Evolutionary conservation across 805 yeast species (phyloP), one percentile per base, ranked within the genome.

Genomic region (Hanseniaspora valbyensis): DNA sequence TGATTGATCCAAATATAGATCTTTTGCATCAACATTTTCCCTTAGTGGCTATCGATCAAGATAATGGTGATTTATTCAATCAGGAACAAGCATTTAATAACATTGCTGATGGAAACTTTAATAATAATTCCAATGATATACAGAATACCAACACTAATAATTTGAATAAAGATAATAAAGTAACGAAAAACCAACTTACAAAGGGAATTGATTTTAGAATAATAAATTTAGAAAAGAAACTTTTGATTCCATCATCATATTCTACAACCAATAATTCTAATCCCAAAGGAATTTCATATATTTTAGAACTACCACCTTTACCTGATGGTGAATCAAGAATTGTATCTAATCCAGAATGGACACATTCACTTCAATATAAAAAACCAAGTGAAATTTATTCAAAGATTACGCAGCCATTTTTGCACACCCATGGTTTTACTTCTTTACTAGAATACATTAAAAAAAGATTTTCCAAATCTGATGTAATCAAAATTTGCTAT

Each of bases 401-500:
- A 19, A 72, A 77, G 46, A 84, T 90, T 14, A 71, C 67, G 21
- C 72, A 69, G 48, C 96, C 97, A 0, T 92, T 83, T 61, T 76
- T 89, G 8, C 90, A 92, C 61, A 89, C 95, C 0, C 83, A 88
- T 1, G 96, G 96, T 2, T 90, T 83, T 63, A 96, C 88, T 64
- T 77, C 80, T 42, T 71, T 90, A 52, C 78, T 85, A 57, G 74
- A 78, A 10, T 89, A 89, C 61, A 68, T 90, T 53, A 71, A 81
- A 52, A 69, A 74, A 33, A 66, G 97, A 44, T 88, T 90, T 62
- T 75, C 77, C 43, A 76, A 78, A 53, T 71, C 72, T 14, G 80
- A 81, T 65, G 71, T 90, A 52, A 83, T 88, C 52, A 75, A 80
- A 50, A 81, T 92, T 80, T 88, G 95, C 1, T 80, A 81, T 59